A percentile compares a stretch with the other conserved stretches of the same genome.
Conservation (phyloP, 345 rosid species). For the Gossypium thurberi region DNA sequence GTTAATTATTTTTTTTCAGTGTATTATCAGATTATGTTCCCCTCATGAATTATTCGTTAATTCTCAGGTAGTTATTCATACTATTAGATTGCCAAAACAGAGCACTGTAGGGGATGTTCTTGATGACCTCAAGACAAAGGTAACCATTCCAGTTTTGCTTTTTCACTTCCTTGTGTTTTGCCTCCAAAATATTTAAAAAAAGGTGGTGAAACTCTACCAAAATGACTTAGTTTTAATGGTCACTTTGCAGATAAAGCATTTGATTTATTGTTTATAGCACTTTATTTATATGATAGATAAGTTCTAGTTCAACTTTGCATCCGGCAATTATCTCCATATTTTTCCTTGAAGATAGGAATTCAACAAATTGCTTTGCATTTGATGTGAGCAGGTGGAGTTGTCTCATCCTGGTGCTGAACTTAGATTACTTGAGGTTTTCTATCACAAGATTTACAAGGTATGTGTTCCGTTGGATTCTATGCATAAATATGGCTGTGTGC, state of each 20-base stretch:
- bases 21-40: conserved; percentile 9
- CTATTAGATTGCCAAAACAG: conserved; percentile 61
- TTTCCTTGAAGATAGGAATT: neutral
- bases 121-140: conserved; percentile 64
- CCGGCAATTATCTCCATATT: neutral
- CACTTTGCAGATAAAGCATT: no score
- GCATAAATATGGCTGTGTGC: neutral
- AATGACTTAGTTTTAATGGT: no score
- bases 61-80: conserved; percentile 53
- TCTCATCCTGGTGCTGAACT: conserved; percentile 61
- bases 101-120: conserved; percentile 69
- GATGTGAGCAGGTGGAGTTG: conserved; percentile 50
- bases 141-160: conserved; percentile 11
- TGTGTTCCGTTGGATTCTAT: neutral
- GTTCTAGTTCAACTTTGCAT: neutral
- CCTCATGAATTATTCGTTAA: conserved; percentile 4
- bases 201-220: no score
- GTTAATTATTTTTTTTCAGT: neutral
- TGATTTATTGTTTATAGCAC: neutral
- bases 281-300: neutral
- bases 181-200: no score
- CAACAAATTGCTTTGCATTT: neutral
- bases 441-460: conserved; percentile 76
- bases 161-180: neutral
- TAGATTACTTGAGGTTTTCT: conserved; percentile 63